Evolutionary conservation across 2,329 filamentous ascomycete genomes (phyloP), one percentile per base, ranked within the genome.

Genomic region (Akanthomyces muscarius): DNA sequence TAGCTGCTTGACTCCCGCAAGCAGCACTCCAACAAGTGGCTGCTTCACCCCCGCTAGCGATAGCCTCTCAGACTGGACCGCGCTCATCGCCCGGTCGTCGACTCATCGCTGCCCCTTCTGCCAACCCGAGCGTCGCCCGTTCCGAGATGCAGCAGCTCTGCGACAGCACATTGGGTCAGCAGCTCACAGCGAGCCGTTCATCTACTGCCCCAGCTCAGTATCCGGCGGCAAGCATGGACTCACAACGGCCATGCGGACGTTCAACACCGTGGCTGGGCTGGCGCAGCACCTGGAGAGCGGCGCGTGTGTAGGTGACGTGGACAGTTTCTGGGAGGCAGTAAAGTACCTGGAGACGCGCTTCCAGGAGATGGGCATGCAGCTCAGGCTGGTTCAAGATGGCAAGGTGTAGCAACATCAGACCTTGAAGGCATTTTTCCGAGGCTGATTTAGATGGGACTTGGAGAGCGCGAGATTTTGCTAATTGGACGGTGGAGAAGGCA

Each of bases 231-330:
- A n/a, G 18, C 6, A 42, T 42, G 33, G 16, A 28, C 13, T 18
- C 5, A 14, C 14, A 4, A 30, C 30, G 5, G 38, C 38, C 7
- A 25, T 56, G 18, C 36, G 53, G 21, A 23, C 4, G 13, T 67
- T 67, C n/a, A 64, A 36, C 7, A 65, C 66, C 7, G 21, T 64
- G 8, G 60, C 61, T 18, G 65, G 66, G 25, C 63, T 67, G 5
- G 62, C 58, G 23, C 57, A 64, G 48, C 66, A 67, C 44, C 52
- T 66, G 28, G 65, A 67, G 56, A 64, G 63, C 38, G 63, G 63
- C 6, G 54, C 63, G 13, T 66, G 66, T 23, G 30, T 44, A 4
- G 63, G 55, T 14, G 66, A 62, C 7, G 38, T 21, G n/a, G 16
- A 30, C 14, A 52, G 30, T 23, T 51, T 63, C 23, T 44, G 53